phyloP scores from a whole-genome alignment of 148 eudicot species.

The Rhododendron ovatum region DNA sequence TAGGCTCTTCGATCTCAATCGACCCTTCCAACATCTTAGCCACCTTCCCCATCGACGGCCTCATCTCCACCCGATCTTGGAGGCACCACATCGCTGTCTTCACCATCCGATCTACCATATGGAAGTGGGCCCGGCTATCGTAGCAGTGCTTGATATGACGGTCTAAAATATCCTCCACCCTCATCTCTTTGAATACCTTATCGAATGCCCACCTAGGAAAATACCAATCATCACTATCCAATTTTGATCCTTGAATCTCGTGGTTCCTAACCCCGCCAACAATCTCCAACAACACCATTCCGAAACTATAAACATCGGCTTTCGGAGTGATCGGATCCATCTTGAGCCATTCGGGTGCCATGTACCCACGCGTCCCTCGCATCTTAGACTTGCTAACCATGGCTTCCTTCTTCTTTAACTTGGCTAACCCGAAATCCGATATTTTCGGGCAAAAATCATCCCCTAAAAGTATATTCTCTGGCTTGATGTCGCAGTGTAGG shows the following conservation, averaged over 20 bases:
- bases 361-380: constrained; percentile 78
- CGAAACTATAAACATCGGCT: constrained; percentile 82
- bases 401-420: constrained; percentile 70
- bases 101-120: constrained; percentile 71
- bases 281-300: constrained; percentile 70
- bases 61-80: constrained; percentile 68
- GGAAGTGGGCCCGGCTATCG: constrained; percentile 46
- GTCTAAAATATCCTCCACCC: constrained; percentile 66
- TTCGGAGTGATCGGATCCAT: constrained; percentile 61
- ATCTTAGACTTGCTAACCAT: constrained; percentile 50
- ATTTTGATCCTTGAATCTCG: constrained; percentile 29
- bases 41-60: constrained; percentile 95
- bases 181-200: constrained; percentile 57
- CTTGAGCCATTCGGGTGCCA: constrained; percentile 84
- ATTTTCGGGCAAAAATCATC: constrained; percentile 87
- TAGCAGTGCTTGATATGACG: constrained; percentile 43
- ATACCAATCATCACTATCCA: constrained; percentile 75
- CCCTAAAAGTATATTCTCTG: constrained; percentile 79
- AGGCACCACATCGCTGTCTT: constrained; percentile 94
- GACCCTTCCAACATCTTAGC: constrained; percentile 95
- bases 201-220: constrained; percentile 82
- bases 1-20: constrained; percentile 74
- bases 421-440: constrained; percentile 80
- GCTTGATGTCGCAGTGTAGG: constrained; percentile 82
- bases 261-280: constrained; percentile 64